Base-by-base conservation (phyloP, 345 rosid genomes). In the Lepidium africanum region DNA sequence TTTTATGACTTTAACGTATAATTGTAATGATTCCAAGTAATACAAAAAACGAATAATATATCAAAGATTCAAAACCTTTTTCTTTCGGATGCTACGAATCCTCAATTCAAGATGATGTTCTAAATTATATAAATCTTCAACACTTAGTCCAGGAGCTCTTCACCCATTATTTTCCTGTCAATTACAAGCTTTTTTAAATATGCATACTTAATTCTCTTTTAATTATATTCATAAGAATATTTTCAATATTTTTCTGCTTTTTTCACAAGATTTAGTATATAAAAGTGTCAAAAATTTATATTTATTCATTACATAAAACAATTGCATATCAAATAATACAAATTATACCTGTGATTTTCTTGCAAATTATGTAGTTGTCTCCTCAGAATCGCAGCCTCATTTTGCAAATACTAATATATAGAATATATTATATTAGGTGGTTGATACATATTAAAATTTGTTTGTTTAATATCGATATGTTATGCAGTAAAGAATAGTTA, bases 91-190 rank as follows among this genome's bases (percentile, higher is more conserved):
- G 9, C 84, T 79, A 62, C 79, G 83, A 63, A 88, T 77, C 68
- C 97, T 86, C 72, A 73, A 75, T 55, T 88, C 93, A 30, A 91
- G 81, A 73, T 86, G 84, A 73, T 76, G 82, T 77, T 91, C 96
- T 70, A 88, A 72, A 59, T 84, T 84, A 71, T n/a, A n/a, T n/a
- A n/a, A n/a, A n/a, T n/a, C n/a, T n/a, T n/a, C n/a, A n/a, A n/a
- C n/a, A n/a, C n/a, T n/a, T n/a, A n/a, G n/a, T n/a, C n/a, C n/a
- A n/a, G n/a, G n/a, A n/a, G n/a, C 68, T 83, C 86, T 75, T 91
- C 89, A 64, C 97, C 97, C 97, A 85, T 85, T 72, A 91, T 48
- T 69, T 88, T 77, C 80, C 97, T 91, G 66, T 57, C 71, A 63
- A 30, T 41, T 39, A 57, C 59, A 72, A 63, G 21, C 38, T 63